Conservation (phyloP, 1,139 yeast genomes). For the Debaryomyces fabryi region DNA sequence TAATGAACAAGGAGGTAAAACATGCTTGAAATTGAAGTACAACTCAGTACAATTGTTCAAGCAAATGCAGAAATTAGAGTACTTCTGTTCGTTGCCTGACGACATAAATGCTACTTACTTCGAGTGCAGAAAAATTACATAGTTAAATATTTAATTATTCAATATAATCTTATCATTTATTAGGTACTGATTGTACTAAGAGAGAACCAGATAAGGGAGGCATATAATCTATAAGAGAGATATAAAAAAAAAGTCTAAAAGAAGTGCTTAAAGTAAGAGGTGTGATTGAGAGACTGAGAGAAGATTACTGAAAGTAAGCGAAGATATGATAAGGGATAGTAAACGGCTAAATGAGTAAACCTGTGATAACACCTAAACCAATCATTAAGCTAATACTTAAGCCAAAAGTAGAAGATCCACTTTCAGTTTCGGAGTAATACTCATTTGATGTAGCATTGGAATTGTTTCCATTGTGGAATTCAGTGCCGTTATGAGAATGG, state of each 20-base stretch:
- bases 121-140: slow-evolving; percentile 46
- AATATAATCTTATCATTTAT: slow-evolving; percentile 8
- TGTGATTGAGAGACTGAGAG: background rate
- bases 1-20: slow-evolving; percentile 44
- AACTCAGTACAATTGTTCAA: slow-evolving; percentile 45
- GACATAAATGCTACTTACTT: slow-evolving; percentile 51
- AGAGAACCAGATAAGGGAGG: slow-evolving; percentile 5
- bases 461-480: slow-evolving; percentile 6
- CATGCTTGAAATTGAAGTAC: slow-evolving; percentile 45
- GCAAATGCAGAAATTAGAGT: slow-evolving; percentile 49
- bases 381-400: slow-evolving; percentile 18
- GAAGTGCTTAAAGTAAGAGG: slow-evolving; percentile 1
- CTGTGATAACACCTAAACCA: slow-evolving; percentile 23
- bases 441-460: slow-evolving; percentile 13
- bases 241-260: background rate
- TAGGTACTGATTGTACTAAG: slow-evolving; percentile 2
- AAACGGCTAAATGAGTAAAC: slow-evolving; percentile 23
- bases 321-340: background rate
- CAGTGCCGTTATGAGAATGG: slow-evolving; percentile 2
- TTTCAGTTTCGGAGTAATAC: slow-evolving; percentile 18
- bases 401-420: slow-evolving; percentile 16
- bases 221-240: background rate
- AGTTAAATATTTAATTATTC: slow-evolving; percentile 4
- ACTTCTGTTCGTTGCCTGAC: slow-evolving; percentile 50
- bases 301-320: background rate